A percentile compares a stretch with the other conserved stretches of the same genome.
phyloP scores from a whole-genome alignment of 345 rosid genomes.

The Boechera divaricarpa region DNA sequence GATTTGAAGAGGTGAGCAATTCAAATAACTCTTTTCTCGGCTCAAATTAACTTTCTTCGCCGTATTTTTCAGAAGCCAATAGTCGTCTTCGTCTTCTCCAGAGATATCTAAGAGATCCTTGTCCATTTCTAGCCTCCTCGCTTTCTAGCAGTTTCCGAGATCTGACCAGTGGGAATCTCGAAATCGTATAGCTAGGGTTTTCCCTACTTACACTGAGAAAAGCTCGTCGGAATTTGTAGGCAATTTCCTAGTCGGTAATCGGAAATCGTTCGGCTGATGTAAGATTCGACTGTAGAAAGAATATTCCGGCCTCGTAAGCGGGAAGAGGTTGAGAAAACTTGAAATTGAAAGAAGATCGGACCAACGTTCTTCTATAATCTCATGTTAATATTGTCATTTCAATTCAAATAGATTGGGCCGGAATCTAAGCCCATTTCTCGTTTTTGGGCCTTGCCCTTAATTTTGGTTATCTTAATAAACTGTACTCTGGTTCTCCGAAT shows the following conservation, averaged over 20 bases:
- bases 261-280: background rate
- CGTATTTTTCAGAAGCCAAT: conserved; percentile 53
- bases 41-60: conserved; percentile 34
- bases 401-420: background rate
- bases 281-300: conserved; percentile 19
- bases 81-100: conserved; percentile 67
- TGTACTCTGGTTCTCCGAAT: too few species aligned
- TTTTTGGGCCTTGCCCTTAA: conserved; percentile 7
- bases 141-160: conserved; percentile 27
- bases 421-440: background rate
- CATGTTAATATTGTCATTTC: background rate
- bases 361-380: conserved; percentile 9
- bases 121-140: conserved; percentile 52
- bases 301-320: conserved; percentile 44
- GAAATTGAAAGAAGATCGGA: conserved; percentile 37
- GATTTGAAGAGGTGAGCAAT: conserved; percentile 73
- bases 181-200: background rate
- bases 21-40: conserved; percentile 47
- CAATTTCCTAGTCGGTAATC: background rate
- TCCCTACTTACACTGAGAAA: conserved; percentile 3
- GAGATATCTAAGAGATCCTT: conserved; percentile 72
- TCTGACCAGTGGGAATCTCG: conserved; percentile 16
- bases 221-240: background rate
- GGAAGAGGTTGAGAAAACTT: conserved; percentile 42
- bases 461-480: background rate